Evolutionary conservation across 1,284 basidiomycete genomes (phyloP).

Genomic region (Puccinia polysora): DNA sequence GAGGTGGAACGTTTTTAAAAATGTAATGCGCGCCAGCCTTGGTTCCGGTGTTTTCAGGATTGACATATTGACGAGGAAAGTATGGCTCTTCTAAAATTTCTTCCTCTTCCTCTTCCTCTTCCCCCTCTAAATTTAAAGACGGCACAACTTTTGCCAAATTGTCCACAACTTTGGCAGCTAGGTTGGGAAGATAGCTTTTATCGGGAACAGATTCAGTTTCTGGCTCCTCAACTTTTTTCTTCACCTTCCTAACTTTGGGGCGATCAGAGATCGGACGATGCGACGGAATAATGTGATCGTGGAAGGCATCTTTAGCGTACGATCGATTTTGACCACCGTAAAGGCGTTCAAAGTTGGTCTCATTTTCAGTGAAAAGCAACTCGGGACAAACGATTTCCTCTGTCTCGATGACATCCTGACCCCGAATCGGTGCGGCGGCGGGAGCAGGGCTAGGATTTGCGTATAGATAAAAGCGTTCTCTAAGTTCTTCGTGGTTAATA

Average conservation of each 20-base stretch:
- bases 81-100: constrained; percentile 58
- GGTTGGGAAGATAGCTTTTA: constrained; percentile 25
- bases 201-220: constrained; percentile 45
- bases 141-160: constrained; percentile 24
- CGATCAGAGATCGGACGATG: constrained; percentile 63
- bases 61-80: constrained; percentile 63
- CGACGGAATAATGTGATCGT: constrained; percentile 83
- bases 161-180: constrained; percentile 45
- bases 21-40: constrained; percentile 88
- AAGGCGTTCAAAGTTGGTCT: constrained; percentile 87
- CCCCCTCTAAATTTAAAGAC: constrained; percentile 47
- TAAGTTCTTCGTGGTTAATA: constrained; percentile 64
- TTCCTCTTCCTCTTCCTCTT: constrained; percentile 58
- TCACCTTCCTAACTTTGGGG: constrained; percentile 36
- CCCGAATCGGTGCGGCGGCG: constrained; percentile 62
- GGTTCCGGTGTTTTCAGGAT: constrained; percentile 80
- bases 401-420: constrained; percentile 61
- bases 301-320: constrained; percentile 96
- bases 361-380: constrained; percentile 89
- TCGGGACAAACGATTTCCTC: constrained; percentile 70
- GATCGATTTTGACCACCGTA: constrained; percentile 81
- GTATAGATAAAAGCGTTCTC: constrained; percentile 63
- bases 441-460: constrained; percentile 87
- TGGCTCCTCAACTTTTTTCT: constrained; percentile 49
- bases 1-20: constrained; percentile 78